Percentiles rank a stretch among this genome's conserved stretches.
These are phyloP conservation scores for Aspergillus kassunensis DNA, from an alignment of 495 filamentous ascomycete genomes.

Conservation along the genomic window DNA sequence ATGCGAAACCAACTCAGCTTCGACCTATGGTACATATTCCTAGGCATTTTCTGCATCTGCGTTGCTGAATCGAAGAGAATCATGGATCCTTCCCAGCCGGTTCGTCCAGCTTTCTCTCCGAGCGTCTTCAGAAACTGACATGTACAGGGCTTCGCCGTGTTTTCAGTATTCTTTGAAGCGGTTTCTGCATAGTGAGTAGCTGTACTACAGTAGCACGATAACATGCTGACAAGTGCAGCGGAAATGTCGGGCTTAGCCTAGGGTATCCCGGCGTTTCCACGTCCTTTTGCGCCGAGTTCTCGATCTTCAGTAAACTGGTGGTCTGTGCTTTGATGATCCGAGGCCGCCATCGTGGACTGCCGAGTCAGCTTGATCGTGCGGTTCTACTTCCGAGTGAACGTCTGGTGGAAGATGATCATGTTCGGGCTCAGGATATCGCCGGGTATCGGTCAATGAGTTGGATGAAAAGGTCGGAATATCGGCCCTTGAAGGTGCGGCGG, in stretches of 20 bases:
- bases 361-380: conserved; percentile 84
- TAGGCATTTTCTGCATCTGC: conserved; percentile 58
- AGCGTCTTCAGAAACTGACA: conserved; percentile 2
- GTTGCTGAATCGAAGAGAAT: conserved; percentile 50
- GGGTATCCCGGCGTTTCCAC: conserved; percentile 68
- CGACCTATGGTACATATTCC: conserved; percentile 63
- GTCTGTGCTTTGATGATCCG: conserved; percentile 86
- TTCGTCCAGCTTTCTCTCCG: conserved; percentile 11
- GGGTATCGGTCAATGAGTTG: conserved; percentile 1
- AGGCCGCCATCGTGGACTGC: conserved; percentile 83
- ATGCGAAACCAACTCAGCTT: conserved; percentile 58
- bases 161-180: conserved; percentile 78
- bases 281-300: conserved; percentile 72
- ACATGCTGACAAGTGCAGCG: conserved; percentile 33
- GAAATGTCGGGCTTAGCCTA: conserved; percentile 82
- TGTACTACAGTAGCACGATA: neutral
- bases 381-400: conserved; percentile 70
- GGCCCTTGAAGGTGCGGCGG: conserved; percentile 8
- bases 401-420: conserved; percentile 35
- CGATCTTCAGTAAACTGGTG: conserved; percentile 72
- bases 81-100: conserved; percentile 42
- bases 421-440: neutral
- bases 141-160: conserved; percentile 43
- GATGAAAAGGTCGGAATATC: conserved; percentile 5
- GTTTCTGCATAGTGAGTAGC: conserved; percentile 65